Conservation (phyloP, 179 eudicot genomes). For the Silene coronaria region DNA sequence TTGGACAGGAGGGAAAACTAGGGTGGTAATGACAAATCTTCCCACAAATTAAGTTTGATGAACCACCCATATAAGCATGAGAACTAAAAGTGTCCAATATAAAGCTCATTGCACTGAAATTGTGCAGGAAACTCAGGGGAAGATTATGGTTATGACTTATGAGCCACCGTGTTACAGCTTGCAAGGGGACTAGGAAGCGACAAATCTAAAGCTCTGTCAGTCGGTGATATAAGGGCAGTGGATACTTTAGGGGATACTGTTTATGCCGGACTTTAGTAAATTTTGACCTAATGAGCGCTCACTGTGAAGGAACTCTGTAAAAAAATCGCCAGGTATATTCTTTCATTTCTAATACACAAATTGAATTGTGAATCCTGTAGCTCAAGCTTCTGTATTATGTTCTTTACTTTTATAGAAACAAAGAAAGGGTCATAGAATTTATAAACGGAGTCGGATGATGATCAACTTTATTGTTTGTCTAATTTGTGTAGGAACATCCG, state of each 20-base stretch:
- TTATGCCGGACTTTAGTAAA: background rate
- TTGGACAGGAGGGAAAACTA: conserved; percentile 11
- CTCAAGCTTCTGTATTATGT: background rate
- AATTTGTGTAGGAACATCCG: background rate
- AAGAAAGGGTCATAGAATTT: background rate
- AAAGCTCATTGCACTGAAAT: conserved; percentile 3
- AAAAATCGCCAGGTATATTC: background rate
- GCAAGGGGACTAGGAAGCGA: background rate
- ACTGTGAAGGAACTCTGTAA: background rate
- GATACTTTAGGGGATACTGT: background rate
- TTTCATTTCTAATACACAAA: background rate
- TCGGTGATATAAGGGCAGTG: background rate
- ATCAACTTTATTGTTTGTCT: background rate
- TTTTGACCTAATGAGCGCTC: background rate
- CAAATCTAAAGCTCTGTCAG: background rate
- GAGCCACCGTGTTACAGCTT: background rate
- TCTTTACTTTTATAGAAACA: background rate
- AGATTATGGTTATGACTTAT: background rate
- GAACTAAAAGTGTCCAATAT: no score
- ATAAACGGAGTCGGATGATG: background rate
- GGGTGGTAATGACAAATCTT: background rate
- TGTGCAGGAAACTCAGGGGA: background rate
- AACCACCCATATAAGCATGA: background rate
- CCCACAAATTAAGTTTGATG: conserved; percentile 2
- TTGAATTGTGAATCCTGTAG: background rate